phyloP scores from a whole-genome alignment of 2,329 filamentous ascomycete species.

The Colletotrichum costaricense region DNA sequence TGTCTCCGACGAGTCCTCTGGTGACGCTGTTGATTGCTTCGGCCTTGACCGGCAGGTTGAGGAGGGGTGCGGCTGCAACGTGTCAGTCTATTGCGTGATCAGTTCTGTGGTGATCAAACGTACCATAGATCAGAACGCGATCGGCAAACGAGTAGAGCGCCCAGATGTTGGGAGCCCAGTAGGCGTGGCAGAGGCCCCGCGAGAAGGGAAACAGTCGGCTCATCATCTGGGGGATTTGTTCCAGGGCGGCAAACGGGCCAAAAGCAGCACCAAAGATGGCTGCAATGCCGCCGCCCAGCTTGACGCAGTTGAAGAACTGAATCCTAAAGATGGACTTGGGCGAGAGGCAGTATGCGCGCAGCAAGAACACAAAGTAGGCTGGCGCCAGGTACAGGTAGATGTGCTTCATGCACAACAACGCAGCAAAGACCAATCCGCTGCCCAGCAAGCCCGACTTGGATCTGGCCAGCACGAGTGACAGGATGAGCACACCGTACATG shows the following conservation, averaged over 20 bases:
- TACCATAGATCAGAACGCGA: constrained; percentile 83
- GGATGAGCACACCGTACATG: constrained; percentile 89
- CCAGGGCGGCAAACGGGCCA: constrained; percentile 85
- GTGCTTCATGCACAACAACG: constrained; percentile 93
- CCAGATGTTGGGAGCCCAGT: constrained; percentile 98
- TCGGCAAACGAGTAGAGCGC: constrained; percentile 95
- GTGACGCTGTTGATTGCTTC: constrained; percentile 90
- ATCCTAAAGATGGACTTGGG: constrained; percentile 80
- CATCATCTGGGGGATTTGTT: constrained; percentile 85
- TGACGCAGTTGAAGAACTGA: constrained; percentile 81
- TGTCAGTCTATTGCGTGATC: constrained; percentile 45
- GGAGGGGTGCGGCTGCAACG: constrained; percentile 77
- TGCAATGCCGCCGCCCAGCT: constrained; percentile 80
- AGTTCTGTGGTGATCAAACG: constrained; percentile 44
- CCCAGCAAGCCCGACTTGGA: constrained; percentile 78
- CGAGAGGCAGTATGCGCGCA: constrained; percentile 90
- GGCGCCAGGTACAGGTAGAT: constrained; percentile 97
- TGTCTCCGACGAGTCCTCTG: constrained; percentile 91
- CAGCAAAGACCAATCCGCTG: constrained; percentile 87
- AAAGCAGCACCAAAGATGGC: constrained; percentile 84
- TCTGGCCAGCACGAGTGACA: constrained; percentile 86
- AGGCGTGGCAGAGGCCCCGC: constrained; percentile 93
- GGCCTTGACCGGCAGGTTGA: constrained; percentile 79
- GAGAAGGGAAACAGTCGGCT: constrained; percentile 93
- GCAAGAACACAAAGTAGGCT: constrained; percentile 92